Percentiles rank a stretch among this genome's conserved stretches.
Conservation (phyloP, 164 flowering plant genomes). For the Santalum album region DNA sequence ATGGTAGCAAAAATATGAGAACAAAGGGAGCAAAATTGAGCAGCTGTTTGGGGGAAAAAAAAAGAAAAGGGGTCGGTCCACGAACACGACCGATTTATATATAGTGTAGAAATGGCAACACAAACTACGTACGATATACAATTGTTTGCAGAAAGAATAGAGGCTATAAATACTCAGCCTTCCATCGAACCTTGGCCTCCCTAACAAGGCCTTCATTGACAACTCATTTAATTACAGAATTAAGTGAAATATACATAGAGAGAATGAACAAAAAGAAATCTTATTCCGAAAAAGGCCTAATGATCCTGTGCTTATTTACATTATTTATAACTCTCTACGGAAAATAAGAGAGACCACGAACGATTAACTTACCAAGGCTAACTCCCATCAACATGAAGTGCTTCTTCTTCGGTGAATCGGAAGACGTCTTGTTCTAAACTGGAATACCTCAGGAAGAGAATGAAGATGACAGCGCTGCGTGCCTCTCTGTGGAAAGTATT, state of each 20-base stretch:
- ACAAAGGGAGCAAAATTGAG: too few relatives aligned
- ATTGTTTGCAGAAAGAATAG: too few relatives aligned
- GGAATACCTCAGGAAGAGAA: constrained; percentile 12
- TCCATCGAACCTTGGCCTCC: too few relatives aligned
- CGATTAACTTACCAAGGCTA: not conserved
- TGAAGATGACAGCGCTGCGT: constrained; percentile 30
- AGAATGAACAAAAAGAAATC: not conserved
- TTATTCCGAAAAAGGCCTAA: not conserved
- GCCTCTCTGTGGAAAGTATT: constrained; percentile 34
- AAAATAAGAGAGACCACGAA: not conserved
- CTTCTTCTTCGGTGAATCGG: too few relatives aligned
- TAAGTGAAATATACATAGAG: not conserved
- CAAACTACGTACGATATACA: too few relatives aligned
- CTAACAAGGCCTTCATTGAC: too few relatives aligned
- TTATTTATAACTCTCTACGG: not conserved
- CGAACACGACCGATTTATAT: too few relatives aligned
- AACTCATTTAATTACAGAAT: not conserved
- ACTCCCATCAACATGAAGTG: not conserved
- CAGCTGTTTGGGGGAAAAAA: too few relatives aligned
- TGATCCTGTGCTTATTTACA: not conserved
- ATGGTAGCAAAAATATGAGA: too few relatives aligned
- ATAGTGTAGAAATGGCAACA: too few relatives aligned
- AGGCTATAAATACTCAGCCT: too few relatives aligned
- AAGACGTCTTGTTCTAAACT: not conserved
- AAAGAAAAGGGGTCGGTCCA: too few relatives aligned